Evolutionary conservation across 2,329 filamentous ascomycete species (phyloP).

Genomic region (Calonectria hongkongensis): DNA sequence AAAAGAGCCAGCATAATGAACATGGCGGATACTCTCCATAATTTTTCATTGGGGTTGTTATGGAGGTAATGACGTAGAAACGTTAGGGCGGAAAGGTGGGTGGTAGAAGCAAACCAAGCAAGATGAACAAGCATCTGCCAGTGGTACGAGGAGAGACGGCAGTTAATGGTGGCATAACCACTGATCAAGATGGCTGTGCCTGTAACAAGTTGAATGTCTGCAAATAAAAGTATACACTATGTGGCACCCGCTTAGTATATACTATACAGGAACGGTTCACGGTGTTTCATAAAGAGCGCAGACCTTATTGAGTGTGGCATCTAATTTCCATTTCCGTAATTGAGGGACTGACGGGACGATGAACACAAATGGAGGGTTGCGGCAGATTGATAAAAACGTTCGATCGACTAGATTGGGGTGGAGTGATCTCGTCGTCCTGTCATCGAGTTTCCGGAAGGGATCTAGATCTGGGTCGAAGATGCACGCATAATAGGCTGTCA

Average conservation of each 20-base stretch:
- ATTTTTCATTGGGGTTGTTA: conserved; percentile 2
- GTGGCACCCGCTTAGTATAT: conserved; percentile 4
- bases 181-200: conserved; percentile 11
- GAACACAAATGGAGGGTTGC: neutral
- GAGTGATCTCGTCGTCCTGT: neutral
- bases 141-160: conserved; percentile 69
- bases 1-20: conserved; percentile 13
- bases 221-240: conserved; percentile 21
- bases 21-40: conserved; percentile 13
- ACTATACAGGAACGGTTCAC: neutral
- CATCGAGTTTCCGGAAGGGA: neutral
- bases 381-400: conserved; percentile 15
- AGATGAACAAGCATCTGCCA: conserved; percentile 45
- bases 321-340: conserved; percentile 3
- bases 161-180: conserved; percentile 44
- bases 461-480: conserved; percentile 14
- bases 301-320: conserved; percentile 5
- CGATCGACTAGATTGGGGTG: conserved; percentile 5
- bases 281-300: neutral
- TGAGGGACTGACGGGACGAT: conserved; percentile 6
- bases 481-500: neutral
- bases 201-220: conserved; percentile 20
- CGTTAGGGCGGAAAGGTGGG: conserved; percentile 16
- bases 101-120: conserved; percentile 19
- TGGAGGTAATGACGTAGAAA: conserved; percentile 24